phyloP scores from a whole-genome alignment of 2,329 filamentous ascomycete species.

The Calonectria fujianensis region DNA sequence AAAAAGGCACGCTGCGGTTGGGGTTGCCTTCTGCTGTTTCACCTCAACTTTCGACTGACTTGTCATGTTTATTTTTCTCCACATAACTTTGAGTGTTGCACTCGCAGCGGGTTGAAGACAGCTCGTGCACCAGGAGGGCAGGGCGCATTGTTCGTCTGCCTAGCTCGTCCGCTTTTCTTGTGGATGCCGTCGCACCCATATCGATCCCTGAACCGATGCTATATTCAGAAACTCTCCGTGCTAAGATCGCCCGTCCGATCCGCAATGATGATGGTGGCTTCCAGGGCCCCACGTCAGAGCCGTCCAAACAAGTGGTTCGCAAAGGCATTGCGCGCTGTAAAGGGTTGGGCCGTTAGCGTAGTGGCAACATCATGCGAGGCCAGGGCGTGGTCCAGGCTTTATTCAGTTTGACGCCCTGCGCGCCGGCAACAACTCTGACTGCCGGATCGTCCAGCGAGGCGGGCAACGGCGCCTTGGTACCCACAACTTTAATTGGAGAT shows the following conservation, averaged over 20 bases:
- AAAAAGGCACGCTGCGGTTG: background rate
- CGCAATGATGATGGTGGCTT: background rate
- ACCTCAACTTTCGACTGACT: background rate
- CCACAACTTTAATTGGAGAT: slow-evolving; percentile 24
- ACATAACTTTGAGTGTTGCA: background rate
- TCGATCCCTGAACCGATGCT: background rate
- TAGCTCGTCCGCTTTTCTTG: background rate
- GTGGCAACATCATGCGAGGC: slow-evolving; percentile 21
- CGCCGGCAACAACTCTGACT: background rate
- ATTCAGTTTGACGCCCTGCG: background rate
- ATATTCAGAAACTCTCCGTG: slow-evolving; percentile 2
- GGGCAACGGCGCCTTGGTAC: background rate
- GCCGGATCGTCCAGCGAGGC: background rate
- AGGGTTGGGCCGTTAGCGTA: slow-evolving; percentile 14
- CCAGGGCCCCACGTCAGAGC: background rate
- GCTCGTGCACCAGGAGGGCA: background rate
- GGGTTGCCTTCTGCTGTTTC: background rate
- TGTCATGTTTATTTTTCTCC: background rate
- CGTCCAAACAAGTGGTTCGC: background rate
- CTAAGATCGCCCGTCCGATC: slow-evolving; percentile 16
- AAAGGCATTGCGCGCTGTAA: background rate
- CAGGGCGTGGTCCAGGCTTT: slow-evolving; percentile 12
- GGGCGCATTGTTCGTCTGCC: background rate
- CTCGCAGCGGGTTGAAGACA: background rate
- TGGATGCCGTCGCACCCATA: background rate